phyloP scores from a whole-genome alignment of 345 rosid species.

The Hirschfeldia incana region DNA sequence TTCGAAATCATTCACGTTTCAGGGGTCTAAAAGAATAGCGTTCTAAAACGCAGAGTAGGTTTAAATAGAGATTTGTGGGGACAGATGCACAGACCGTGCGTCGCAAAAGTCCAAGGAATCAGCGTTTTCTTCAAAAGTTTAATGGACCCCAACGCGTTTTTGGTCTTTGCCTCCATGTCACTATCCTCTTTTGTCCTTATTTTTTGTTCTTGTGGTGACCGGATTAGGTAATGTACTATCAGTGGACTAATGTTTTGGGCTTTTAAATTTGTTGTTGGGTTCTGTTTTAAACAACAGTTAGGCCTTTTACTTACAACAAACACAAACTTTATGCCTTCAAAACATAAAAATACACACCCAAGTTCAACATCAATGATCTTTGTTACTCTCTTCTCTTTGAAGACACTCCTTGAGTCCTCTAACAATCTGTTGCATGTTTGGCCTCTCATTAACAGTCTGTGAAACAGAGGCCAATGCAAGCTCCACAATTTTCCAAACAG shows the following conservation, averaged over 20 bases:
- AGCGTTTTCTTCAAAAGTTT: constrained; percentile 30
- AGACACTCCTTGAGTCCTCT: constrained; percentile 29
- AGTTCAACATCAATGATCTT: too few species aligned
- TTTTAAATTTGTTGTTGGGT: neutral
- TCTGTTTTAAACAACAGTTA: neutral
- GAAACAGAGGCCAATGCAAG: constrained; percentile 32
- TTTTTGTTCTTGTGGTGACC: constrained; percentile 9
- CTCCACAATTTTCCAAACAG: constrained; percentile 42
- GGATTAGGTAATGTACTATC: constrained; percentile 18
- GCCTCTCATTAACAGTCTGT: constrained; percentile 15
- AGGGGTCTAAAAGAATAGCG: neutral
- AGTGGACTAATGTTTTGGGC: neutral
- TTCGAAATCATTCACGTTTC: neutral
- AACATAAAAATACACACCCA: too few species aligned
- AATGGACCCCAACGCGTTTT: constrained; percentile 56
- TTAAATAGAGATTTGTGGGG: constrained; percentile 25
- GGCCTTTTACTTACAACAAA: neutral
- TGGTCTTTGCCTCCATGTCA: constrained; percentile 34
- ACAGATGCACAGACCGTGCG: constrained; percentile 34
- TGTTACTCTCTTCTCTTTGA: constrained; percentile 10
- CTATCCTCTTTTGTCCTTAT: constrained; percentile 6
- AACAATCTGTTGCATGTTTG: constrained; percentile 28
- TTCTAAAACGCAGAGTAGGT: neutral
- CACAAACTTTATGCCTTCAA: neutral
- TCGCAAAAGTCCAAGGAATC: constrained; percentile 52